Evolutionary conservation across 352 stramenopile genomes (phyloP), one percentile per base, ranked within the genome.

Genomic region (Aphanomyces astaci): DNA sequence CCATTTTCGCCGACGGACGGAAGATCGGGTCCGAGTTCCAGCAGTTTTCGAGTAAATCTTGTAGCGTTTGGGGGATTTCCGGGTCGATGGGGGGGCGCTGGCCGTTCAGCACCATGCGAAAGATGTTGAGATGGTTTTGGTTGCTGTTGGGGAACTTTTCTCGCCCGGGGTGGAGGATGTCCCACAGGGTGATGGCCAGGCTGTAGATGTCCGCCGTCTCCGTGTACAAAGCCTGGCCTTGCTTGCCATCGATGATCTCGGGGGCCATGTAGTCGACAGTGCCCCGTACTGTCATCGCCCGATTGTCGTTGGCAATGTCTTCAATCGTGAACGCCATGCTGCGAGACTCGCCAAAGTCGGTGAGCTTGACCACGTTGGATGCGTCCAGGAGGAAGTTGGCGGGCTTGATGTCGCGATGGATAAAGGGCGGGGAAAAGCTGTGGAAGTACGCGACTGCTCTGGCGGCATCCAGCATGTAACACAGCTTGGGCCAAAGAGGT

Each of bases 251-350:
- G 33, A 93, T 93, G 28, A 93, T 31, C 72, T 93, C 84, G 13
- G 82, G 84, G 2, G 84, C 82, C 84, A 93, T 93, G 72, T 91
- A 93, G 53, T 93, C 84, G 24, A 76, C 78, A 4, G 80, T 90
- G n/a, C 84, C 81, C 15, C 76, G 74, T n/a, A 92, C 80, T 19
- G 84, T 90, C 84, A 92, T 89, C 22, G 65, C 24, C 13, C 65
- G 65, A 1, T 43, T n/a, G 17, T 70, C 40, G n/a, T 15, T 9
- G 25, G 24, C 63, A 10, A 51, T 52, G 1, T 66, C 27, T 15
- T 17, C 19, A 11, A 64, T 52, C 13, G 22, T 28, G 9, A 39
- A 55, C 0, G 36, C 63, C 55, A 79, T 36, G 27, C 64, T 77
- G 2, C 75, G 69, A 2, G 76, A 79, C 28, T 81, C 79, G 1